Conservation (phyloP, 1,139 yeast species). For the Suhomyces terraborum region DNA sequence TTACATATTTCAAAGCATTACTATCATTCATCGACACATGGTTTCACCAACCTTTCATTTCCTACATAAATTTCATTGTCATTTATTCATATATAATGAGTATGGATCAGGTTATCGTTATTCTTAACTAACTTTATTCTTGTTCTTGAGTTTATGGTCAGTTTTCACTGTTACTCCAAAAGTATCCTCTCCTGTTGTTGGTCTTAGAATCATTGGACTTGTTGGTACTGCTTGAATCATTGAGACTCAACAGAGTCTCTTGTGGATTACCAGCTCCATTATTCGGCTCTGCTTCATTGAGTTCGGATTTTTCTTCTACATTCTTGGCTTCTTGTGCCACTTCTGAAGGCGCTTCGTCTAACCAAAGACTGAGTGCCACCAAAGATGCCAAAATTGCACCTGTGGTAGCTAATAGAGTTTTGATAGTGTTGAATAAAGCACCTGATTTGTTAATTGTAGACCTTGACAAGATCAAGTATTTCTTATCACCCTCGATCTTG, state of each 20-base stretch:
- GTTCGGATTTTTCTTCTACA: not conserved
- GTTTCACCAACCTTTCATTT: not conserved
- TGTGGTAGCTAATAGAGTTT: slow-evolving; percentile 35
- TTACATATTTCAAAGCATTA: too few species aligned
- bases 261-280: not conserved
- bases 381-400: slow-evolving; percentile 36
- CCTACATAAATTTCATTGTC: not conserved
- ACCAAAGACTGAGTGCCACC: slow-evolving; percentile 31
- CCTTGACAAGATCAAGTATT: slow-evolving; percentile 38
- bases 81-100: slow-evolving; percentile 4
- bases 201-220: not conserved
- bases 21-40: not conserved
- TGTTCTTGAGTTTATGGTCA: not conserved
- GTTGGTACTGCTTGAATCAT: not conserved
- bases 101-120: too few species aligned
- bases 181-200: slow-evolving; percentile 1
- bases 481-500: slow-evolving; percentile 26
- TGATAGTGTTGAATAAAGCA: slow-evolving; percentile 21
- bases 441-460: slow-evolving; percentile 13
- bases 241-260: not conserved
- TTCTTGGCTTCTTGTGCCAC: not conserved
- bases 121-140: too few species aligned
- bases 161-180: slow-evolving; percentile 7
- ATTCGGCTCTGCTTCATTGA: not conserved
- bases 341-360: slow-evolving; percentile 10